Evolutionary conservation across 495 filamentous ascomycete species (phyloP).

Genomic region (Chaetomium cochliodes): DNA sequence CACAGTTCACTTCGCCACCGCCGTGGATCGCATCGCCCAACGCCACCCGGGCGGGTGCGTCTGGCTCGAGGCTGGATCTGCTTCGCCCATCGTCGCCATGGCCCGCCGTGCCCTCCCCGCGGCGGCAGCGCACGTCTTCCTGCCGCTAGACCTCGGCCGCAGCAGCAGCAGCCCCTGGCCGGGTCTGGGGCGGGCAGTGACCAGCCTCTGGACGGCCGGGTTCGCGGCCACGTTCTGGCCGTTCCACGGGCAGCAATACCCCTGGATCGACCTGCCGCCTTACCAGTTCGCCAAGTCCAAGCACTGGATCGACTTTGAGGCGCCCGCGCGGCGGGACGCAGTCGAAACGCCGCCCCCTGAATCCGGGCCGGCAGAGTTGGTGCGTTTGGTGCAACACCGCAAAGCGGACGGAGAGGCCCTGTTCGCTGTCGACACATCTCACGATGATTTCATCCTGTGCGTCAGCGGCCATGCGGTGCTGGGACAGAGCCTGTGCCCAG

Average conservation of each 20-base stretch:
- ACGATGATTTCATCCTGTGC: conserved; percentile 13
- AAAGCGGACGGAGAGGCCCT: background rate
- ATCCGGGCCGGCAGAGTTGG: background rate
- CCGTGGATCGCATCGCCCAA: conserved; percentile 33
- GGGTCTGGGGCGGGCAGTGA: background rate
- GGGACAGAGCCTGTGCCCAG: conserved; percentile 33
- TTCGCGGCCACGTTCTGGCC: background rate
- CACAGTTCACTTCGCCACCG: conserved; percentile 38
- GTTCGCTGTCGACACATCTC: conserved; percentile 21
- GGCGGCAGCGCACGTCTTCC: conserved; percentile 25
- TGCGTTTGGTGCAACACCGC: background rate
- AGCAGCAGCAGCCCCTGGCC: background rate
- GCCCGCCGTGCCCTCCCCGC: background rate
- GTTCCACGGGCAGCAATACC: background rate
- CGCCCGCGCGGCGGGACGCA: too few relatives aligned
- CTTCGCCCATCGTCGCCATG: conserved; percentile 22
- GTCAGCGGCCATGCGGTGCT: conserved; percentile 31
- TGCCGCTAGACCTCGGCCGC: background rate
- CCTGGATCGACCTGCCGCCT: conserved; percentile 47
- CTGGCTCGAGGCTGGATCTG: conserved; percentile 15
- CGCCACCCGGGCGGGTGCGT: conserved; percentile 24
- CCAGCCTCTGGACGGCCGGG: conserved; percentile 5
- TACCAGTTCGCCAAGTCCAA: conserved; percentile 54
- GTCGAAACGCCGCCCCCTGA: too few relatives aligned
- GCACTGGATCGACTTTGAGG: conserved; percentile 26